Conservation (phyloP, 2,329 filamentous ascomycete species). For the Colletotrichum salicis region DNA sequence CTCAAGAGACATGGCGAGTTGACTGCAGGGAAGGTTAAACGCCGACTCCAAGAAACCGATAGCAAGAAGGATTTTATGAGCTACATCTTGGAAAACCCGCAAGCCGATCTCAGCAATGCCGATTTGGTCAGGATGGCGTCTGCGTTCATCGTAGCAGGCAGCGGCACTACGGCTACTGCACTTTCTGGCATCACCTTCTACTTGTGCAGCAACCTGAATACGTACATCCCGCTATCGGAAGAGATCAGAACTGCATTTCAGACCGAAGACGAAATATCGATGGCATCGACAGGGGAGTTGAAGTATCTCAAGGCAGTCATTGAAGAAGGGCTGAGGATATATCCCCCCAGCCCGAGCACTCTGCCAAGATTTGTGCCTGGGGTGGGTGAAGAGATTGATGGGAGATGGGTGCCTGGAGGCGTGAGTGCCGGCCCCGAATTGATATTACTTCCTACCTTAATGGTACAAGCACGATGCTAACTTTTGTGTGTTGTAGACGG, state of each 20-base stretch:
- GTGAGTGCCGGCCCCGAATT: constrained; percentile 45
- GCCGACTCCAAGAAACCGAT: constrained; percentile 12
- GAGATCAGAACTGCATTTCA: constrained; percentile 41
- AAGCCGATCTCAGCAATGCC: constrained; percentile 19
- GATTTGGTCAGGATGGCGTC: constrained; percentile 26
- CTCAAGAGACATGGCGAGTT: constrained; percentile 22
- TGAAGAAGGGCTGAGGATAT: constrained; percentile 49
- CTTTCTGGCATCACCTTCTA: constrained; percentile 54
- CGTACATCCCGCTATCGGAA: constrained; percentile 42
- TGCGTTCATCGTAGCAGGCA: constrained; percentile 49
- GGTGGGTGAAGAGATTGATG: constrained; percentile 32
- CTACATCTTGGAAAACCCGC: constrained; percentile 16
- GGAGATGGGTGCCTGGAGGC: constrained; percentile 44
- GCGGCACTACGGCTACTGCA: constrained; percentile 57
- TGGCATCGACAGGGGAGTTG: constrained; percentile 45
- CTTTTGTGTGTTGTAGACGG: background rate
- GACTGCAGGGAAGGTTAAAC: constrained; percentile 20
- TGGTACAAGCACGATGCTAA: too few species aligned
- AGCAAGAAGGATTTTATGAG: constrained; percentile 24
- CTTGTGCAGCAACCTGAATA: constrained; percentile 46
- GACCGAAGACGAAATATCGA: constrained; percentile 40
- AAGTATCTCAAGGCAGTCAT: constrained; percentile 51
- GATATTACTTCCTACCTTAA: too few species aligned
- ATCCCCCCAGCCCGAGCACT: constrained; percentile 24
- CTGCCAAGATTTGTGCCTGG: constrained; percentile 25